Base-by-base conservation (phyloP, 805 yeast genomes). In the Phaffomyces thermotolerans region DNA sequence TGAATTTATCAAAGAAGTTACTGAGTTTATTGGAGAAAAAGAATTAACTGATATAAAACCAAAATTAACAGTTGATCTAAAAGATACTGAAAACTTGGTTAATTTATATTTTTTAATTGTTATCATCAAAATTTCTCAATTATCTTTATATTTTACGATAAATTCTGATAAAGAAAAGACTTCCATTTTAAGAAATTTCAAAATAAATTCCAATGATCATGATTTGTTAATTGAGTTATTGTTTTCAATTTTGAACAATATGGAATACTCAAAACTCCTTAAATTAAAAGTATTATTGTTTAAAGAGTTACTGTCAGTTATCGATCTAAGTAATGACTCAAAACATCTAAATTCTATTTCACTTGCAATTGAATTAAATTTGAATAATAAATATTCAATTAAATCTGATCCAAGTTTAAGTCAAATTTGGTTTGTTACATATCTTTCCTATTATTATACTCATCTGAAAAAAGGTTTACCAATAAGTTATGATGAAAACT, bases 11-110 rank as follows among this genome's bases (percentile, higher is more conserved):
- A 41, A 45, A 8, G 65, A 67, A 30, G 53, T 78, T 18, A 47
- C 65, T 0, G 54, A 67, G 27, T 66, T 78, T 14, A 60, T 79
- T 22, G 84, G 79, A 31, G 48, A 59, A 6, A 50, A 51, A 15
- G 63, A 60, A 5, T 54, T 58, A 30, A 40, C 48, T n/a, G 55
- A 54, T n/a, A 17, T 48, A 17, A 46, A 50, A 41, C 46, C 65
- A n/a, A 60, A 56, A 27, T 33, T 66, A 20, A 48, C 53, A 14
- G 54, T 66, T 44, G 47, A 46, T 32, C 17, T 47, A 2, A 40
- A 45, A 20, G 41, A 45, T 12, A 45, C 44, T 36, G 25, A 42
- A 12, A 45, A 51, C n/a, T 17, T 55, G 4, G 39, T 51, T 14
- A 32, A 37, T 12, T 38, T 53, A 23, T 34, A 47, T 13, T 44